Base-by-base conservation (phyloP, 768 basidiomycete genomes). In the Boletus fagicola region DNA sequence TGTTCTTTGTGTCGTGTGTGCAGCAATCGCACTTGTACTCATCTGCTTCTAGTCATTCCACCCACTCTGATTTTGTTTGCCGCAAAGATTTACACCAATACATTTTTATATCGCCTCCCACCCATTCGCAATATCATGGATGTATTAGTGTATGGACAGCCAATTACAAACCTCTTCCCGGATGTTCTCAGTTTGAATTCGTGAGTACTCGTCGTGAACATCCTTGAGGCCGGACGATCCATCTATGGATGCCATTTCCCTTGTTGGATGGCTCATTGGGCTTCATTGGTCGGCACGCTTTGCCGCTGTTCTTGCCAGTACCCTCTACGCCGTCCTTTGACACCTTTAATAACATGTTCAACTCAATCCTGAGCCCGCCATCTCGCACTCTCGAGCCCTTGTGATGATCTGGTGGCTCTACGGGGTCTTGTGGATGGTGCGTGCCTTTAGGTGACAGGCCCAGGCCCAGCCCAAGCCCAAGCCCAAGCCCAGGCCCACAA, bases 21-120 rank as follows among this genome's bases (percentile, higher is more conserved):
- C 59, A 65, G 43, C 58, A 60, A 59, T 54, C 54, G 60, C 61
- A 53, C 57, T 52, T 68, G 61, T 65, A 63, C 51, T 50, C 54
- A 62, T 61, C 58, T 58, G 35, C 55, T 60, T 36, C 45, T 44
- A 35, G 56, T 59, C 22, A 55, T 48, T 51, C 49, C 62, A 64
- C 49, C 54, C 36, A 56, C 42, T 56, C 45, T 46, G 49, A 30
- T 58, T 24, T 60, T 61, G 64, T 53, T 63, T 58, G 61, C 57
- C 54, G 43, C 57, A 67, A 54, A 35, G 53, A 58, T 66, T 28
- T 58, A 60, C 67, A 61, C 51, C 48, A n/a, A 59, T 57, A 68
- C 59, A 64, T 54, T 50, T 51, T 55, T 59, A 52, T 54, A 62
- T 57, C 35, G 30, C 22, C 38, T 26, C 38, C 33, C 42, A 52